phyloP scores from a whole-genome alignment of 192 early-diverging fungal species.

The Rhizoclosmatium globosum region DNA sequence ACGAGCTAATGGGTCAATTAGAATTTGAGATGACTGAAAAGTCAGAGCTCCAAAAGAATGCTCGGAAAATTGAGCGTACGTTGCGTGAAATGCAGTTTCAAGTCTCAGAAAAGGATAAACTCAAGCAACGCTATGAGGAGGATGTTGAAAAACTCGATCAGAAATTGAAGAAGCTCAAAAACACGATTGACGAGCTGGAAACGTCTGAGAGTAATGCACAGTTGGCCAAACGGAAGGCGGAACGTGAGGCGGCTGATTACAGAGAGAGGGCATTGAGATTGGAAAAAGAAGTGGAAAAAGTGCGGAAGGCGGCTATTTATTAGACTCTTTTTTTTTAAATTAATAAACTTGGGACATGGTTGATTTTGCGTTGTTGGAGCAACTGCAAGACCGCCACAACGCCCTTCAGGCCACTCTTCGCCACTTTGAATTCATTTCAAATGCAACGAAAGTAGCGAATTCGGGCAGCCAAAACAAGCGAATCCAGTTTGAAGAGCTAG shows the following conservation, averaged over 20 bases:
- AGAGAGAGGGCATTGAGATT: conserved; percentile 57
- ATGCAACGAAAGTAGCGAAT: not conserved
- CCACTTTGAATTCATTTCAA: conserved; percentile 1
- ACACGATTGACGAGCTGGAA: conserved; percentile 75
- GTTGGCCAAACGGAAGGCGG: conserved; percentile 73
- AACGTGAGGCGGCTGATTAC: conserved; percentile 73
- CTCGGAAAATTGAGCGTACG: conserved; percentile 75
- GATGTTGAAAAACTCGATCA: conserved; percentile 76
- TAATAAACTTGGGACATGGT: not conserved
- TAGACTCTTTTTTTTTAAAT: not conserved
- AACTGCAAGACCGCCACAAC: not conserved
- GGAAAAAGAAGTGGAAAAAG: conserved; percentile 64
- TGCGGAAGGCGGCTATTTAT: conserved; percentile 33
- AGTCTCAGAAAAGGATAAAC: conserved; percentile 80
- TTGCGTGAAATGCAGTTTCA: conserved; percentile 90
- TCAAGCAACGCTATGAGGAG: conserved; percentile 69
- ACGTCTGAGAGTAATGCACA: conserved; percentile 64
- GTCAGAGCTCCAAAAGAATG: conserved; percentile 62
- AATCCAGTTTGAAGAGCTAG: not conserved
- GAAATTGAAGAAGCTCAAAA: conserved; percentile 69
- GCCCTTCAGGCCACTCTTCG: not conserved
- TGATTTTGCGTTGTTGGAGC: not conserved
- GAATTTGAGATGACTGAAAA: conserved; percentile 73
- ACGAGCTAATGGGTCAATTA: conserved; percentile 66
- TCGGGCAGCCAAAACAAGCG: not conserved